phyloP scores from a whole-genome alignment of 1,284 basidiomycete genomes.

The Gomphus bonarii region DNA sequence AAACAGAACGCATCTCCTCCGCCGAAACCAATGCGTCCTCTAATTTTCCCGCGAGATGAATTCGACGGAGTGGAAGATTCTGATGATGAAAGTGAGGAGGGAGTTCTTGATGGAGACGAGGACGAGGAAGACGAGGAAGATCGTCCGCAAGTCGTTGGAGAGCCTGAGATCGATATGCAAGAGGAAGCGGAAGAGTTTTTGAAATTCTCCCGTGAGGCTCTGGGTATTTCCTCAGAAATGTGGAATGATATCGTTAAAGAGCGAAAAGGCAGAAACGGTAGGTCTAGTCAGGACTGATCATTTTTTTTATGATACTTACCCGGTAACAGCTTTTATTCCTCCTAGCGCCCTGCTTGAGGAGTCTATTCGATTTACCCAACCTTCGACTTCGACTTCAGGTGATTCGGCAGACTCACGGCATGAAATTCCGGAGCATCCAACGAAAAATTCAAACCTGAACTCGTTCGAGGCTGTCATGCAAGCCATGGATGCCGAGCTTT shows the following conservation, averaged over 20 bases:
- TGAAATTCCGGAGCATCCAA: conserved; percentile 11
- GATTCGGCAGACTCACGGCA: conserved; percentile 13
- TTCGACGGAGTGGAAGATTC: conserved; percentile 76
- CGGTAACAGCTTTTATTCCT: conserved; percentile 56
- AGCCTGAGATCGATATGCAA: conserved; percentile 78
- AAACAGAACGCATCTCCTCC: conserved; percentile 15
- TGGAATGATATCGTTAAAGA: conserved; percentile 78
- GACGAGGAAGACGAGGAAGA: conserved; percentile 66
- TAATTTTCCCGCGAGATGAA: conserved; percentile 65
- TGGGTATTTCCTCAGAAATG: conserved; percentile 77
- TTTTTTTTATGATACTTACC: not conserved
- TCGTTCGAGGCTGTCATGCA: conserved; percentile 93
- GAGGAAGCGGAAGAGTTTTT: conserved; percentile 89
- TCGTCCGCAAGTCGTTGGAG: conserved; percentile 66
- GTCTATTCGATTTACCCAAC: not conserved
- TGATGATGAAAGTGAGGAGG: conserved; percentile 66
- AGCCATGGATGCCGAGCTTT: conserved; percentile 83
- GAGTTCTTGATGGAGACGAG: conserved; percentile 33
- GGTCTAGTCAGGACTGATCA: conserved; percentile 17
- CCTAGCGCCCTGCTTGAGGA: conserved; percentile 21
- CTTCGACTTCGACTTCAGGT: conserved; percentile 13
- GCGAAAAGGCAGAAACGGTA: conserved; percentile 66
- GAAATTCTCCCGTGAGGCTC: conserved; percentile 80
- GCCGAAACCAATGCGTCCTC: conserved; percentile 47
- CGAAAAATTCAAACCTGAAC: conserved; percentile 61